A percentile compares a stretch with the other conserved stretches of the same genome.
These are phyloP conservation scores for Didymella arachidicola DNA, from an alignment of 2,329 filamentous ascomycete species.

Conservation along the genomic window DNA sequence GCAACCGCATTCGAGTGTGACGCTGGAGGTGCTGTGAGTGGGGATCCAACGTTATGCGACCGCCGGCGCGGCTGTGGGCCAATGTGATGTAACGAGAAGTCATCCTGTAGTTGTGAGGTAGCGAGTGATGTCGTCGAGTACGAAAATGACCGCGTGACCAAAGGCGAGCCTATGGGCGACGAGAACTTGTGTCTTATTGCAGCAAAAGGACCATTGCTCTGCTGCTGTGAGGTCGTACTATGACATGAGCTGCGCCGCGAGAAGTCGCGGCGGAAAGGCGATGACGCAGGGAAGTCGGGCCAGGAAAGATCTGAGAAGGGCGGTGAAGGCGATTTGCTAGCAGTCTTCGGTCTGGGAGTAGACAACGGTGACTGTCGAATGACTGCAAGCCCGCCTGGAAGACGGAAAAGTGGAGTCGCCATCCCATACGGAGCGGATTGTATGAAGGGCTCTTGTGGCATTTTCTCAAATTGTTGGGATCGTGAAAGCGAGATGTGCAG, in stretches of 20 bases:
- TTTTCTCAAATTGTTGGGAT: neutral
- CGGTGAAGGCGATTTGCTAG: neutral
- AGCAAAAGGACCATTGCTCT: neutral
- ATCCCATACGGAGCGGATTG: conserved; percentile 17
- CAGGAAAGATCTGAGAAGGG: conserved; percentile 6
- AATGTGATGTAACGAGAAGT: neutral
- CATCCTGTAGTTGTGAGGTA: neutral
- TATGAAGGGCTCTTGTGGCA: neutral
- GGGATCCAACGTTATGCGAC: conserved; percentile 16
- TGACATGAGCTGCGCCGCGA: conserved; percentile 8
- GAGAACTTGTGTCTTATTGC: neutral
- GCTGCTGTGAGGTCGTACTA: neutral
- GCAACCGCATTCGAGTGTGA: neutral
- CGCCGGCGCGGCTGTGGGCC: neutral
- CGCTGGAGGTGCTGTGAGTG: neutral
- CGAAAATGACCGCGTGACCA: neutral
- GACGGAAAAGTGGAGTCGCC: conserved; percentile 28
- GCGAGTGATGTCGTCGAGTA: conserved; percentile 1
- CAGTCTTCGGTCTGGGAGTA: conserved; percentile 1
- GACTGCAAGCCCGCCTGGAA: conserved; percentile 36
- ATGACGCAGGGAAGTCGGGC: conserved; percentile 6
- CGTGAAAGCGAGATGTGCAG: conserved; percentile 3
- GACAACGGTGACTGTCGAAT: conserved; percentile 24
- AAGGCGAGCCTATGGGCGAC: neutral
- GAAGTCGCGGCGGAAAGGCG: conserved; percentile 1